Base-by-base conservation (phyloP, 164 flowering plant genomes). In the Vitis rupestris region DNA sequence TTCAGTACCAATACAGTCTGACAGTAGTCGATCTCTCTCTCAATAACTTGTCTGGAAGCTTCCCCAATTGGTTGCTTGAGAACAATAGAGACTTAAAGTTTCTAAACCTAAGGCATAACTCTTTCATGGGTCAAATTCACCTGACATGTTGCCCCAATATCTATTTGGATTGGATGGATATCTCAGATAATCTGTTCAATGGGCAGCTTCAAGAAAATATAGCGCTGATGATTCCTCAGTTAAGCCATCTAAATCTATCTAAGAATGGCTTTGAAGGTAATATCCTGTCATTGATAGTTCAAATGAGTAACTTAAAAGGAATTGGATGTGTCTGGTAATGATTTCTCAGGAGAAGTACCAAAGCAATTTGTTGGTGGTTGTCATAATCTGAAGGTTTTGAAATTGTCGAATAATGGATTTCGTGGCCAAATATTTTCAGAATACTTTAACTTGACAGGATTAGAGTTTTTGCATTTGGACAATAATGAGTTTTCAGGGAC, bases 31-130 rank as follows among this genome's bases (percentile, higher is more conserved):
- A 58, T 50, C 50, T 71, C 16, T 64, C 74, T 53, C 63, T 55
- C 31, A 71, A 56, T 47, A 57, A 64, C 59, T 56, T 65, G 56
- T 8, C 23, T 2, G 74, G 68, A 15, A 27, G 16, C 0, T 54
- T 64, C 10, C 74, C 68, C 8, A 9, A 10, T 14, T 71, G 68
- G 68, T 64, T 71, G 53, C 17, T 71, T 7, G 50, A 68, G 10
- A 71, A 64, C 9, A 64, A 64, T 23, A 13, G 4, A 47, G 16
- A 6, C 19, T 49, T 71, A 23, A 50, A 65, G 17, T 7, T 4
- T 30, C 16, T 71, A 8, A 23, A 3, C 7, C 52, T 71, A 12
- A 64, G n/a, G 17, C 57, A 58, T 17, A 58, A 65, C 37, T 64
- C 63, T 19, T 59, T 71, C 9, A 10, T 11, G 2, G 74, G 74